A percentile compares a stretch with the other conserved stretches of the same genome.
Evolutionary conservation across 2,329 filamentous ascomycete species (phyloP).

Genomic region (Alternaria arborescens): DNA sequence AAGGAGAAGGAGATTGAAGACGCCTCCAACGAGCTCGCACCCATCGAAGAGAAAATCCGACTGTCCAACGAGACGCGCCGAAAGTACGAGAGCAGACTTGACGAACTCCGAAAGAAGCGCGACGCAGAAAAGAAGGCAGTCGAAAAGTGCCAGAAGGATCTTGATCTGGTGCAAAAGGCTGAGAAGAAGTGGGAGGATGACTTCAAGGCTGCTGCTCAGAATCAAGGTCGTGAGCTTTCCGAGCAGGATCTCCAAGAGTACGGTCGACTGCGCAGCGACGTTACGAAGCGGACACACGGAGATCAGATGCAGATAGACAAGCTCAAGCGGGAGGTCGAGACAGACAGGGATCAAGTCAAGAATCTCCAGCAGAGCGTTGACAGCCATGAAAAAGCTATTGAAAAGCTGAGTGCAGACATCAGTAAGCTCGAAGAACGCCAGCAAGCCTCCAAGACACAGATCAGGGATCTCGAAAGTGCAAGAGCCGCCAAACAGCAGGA

Average conservation of each 20-base stretch:
- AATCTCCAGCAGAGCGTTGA: constrained; percentile 90
- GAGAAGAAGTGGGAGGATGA: constrained; percentile 88
- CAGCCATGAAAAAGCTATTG: constrained; percentile 74
- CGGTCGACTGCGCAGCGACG: constrained; percentile 81
- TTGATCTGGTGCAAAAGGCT: constrained; percentile 86
- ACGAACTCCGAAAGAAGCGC: constrained; percentile 77
- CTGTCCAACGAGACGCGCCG: constrained; percentile 77
- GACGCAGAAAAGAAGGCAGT: constrained; percentile 74
- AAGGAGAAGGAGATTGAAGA: constrained; percentile 91
- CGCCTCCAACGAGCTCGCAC: constrained; percentile 83
- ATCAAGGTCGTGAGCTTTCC: constrained; percentile 85
- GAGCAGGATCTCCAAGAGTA: constrained; percentile 90
- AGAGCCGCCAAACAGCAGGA: constrained; percentile 90
- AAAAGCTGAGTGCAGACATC: constrained; percentile 77
- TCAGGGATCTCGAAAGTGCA: constrained; percentile 76
- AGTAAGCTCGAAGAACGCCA: constrained; percentile 74
- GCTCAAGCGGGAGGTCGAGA: constrained; percentile 86
- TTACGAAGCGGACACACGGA: constrained; percentile 80
- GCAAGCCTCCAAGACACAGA: constrained; percentile 66
- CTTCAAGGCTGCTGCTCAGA: constrained; percentile 83
- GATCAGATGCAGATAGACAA: constrained; percentile 87
- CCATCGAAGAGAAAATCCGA: constrained; percentile 86
- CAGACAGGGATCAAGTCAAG: constrained; percentile 88
- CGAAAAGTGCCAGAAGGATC: constrained; percentile 79
- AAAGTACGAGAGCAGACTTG: constrained; percentile 72